These are phyloP conservation scores for Fomitopsis betulina DNA, from an alignment of 1,284 basidiomycete genomes.

Conservation along the genomic window DNA sequence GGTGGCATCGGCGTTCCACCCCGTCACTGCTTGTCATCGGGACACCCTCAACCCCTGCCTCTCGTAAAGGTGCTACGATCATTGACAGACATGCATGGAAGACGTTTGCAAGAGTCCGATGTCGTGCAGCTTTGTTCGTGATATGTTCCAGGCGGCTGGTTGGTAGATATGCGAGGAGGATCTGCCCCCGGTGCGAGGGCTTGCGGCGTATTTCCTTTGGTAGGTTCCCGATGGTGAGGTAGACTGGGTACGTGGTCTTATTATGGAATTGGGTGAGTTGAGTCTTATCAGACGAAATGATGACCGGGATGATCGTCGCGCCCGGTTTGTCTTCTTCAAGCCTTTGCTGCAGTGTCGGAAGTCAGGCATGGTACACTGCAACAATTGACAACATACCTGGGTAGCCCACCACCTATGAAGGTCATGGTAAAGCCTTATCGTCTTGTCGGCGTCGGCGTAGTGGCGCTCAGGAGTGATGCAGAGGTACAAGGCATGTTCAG, in stretches of 20 bases:
- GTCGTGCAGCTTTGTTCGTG: neutral
- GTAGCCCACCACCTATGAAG: constrained; percentile 34
- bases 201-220: constrained; percentile 25
- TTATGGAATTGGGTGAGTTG: constrained; percentile 31
- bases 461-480: neutral
- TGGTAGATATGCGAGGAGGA: constrained; percentile 37
- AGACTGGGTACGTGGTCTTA: constrained; percentile 37
- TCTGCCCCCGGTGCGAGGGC: constrained; percentile 28
- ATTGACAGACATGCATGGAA: neutral
- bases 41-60: neutral
- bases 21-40: neutral
- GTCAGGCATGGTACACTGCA: too few relatives aligned
- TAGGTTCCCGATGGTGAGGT: constrained; percentile 34
- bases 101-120: neutral
- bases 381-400: constrained; percentile 28
- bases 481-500: neutral
- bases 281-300: constrained; percentile 37
- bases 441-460: constrained; percentile 14
- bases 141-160: constrained; percentile 21
- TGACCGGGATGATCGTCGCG: constrained; percentile 36
- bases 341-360: too few relatives aligned
- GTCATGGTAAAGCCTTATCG: constrained; percentile 19
- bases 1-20: neutral
- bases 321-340: constrained; percentile 27
- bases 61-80: neutral